A percentile compares a stretch with the other conserved stretches of the same genome.
Conservation (phyloP, 2,329 filamentous ascomycete genomes). For the Graphium sp. region DNA sequence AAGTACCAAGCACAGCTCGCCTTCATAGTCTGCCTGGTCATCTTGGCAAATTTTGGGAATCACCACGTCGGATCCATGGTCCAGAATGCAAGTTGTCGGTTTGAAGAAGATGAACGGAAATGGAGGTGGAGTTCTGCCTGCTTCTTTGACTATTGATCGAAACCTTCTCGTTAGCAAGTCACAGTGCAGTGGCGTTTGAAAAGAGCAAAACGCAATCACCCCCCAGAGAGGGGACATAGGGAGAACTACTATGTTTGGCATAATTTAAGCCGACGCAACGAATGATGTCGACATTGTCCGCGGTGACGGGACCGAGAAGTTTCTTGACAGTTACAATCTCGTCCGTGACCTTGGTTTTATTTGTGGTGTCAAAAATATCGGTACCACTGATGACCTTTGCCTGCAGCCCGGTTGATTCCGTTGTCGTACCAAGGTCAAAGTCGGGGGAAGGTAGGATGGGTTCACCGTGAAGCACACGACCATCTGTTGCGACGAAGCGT, state of each 20-base stretch:
- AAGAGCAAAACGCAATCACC: background rate
- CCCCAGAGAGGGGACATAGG: background rate
- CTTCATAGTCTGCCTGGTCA: constrained; percentile 52
- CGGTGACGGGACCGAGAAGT: constrained; percentile 47
- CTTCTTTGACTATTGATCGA: constrained; percentile 25
- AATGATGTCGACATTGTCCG: constrained; percentile 46
- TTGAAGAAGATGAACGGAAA: constrained; percentile 34
- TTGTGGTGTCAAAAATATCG: constrained; percentile 28
- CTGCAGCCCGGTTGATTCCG: constrained; percentile 26
- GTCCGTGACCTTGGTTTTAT: constrained; percentile 30
- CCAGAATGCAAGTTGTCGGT: constrained; percentile 19
- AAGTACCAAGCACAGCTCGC: constrained; percentile 59
- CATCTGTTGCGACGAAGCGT: constrained; percentile 57
- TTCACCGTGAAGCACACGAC: constrained; percentile 56
- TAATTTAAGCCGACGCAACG: constrained; percentile 59
- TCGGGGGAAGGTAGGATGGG: constrained; percentile 42
- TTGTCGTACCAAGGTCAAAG: constrained; percentile 30
- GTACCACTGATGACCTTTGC: constrained; percentile 32
- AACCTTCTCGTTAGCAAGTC: no score
- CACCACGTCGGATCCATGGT: constrained; percentile 17
- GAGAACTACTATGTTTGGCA: constrained; percentile 35
- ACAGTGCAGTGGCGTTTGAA: no score
- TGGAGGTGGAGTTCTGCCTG: constrained; percentile 28
- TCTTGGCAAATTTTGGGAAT: constrained; percentile 31
- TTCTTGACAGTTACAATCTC: constrained; percentile 34